A percentile compares a stretch with the other conserved stretches of the same genome.
These are phyloP conservation scores for Fonsecaea monophora DNA, from an alignment of 2,329 filamentous ascomycete genomes.

Conservation along the genomic window DNA sequence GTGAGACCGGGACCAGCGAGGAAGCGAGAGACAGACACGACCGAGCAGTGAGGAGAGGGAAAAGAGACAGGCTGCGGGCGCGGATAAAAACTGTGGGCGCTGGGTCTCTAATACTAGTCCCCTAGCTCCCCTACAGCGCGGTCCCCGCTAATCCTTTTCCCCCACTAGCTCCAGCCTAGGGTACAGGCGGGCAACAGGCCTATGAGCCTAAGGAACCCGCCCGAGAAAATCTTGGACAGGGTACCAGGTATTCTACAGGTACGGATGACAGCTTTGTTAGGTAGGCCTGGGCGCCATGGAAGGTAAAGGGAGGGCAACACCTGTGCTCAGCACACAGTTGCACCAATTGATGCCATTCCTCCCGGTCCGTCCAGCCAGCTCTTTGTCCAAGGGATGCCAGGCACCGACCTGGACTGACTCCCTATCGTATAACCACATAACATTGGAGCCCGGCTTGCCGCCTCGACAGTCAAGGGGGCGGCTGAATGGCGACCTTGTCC, in stretches of 20 bases:
- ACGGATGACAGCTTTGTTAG: constrained; percentile 1
- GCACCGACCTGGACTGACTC: not conserved
- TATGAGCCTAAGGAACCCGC: constrained; percentile 10
- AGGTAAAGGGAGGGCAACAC: constrained; percentile 7
- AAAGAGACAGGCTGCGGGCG: constrained; percentile 11
- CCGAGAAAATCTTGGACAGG: constrained; percentile 23
- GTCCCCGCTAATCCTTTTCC: constrained; percentile 13
- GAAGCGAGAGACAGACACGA: constrained; percentile 31
- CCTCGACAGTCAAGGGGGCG: constrained; percentile 7
- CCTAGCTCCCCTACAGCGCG: not conserved
- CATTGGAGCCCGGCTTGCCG: constrained; percentile 20
- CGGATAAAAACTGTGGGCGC: constrained; percentile 7
- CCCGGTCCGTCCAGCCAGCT: constrained; percentile 11
- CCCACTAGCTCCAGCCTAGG: constrained; percentile 17
- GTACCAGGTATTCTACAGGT: not conserved
- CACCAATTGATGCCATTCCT: constrained; percentile 16
- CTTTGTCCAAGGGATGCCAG: not conserved
- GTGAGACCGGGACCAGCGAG: constrained; percentile 31
- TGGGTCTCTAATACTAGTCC: constrained; percentile 20
- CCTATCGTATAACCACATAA: constrained; percentile 3
- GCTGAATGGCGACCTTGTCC: not conserved
- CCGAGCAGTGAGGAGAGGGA: constrained; percentile 22
- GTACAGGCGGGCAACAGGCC: constrained; percentile 9
- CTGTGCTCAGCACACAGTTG: not conserved
- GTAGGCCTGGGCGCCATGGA: constrained; percentile 1